Evolutionary conservation across 495 filamentous ascomycete genomes (phyloP), one percentile per base, ranked within the genome.

Genomic region (Copromyces sp.): DNA sequence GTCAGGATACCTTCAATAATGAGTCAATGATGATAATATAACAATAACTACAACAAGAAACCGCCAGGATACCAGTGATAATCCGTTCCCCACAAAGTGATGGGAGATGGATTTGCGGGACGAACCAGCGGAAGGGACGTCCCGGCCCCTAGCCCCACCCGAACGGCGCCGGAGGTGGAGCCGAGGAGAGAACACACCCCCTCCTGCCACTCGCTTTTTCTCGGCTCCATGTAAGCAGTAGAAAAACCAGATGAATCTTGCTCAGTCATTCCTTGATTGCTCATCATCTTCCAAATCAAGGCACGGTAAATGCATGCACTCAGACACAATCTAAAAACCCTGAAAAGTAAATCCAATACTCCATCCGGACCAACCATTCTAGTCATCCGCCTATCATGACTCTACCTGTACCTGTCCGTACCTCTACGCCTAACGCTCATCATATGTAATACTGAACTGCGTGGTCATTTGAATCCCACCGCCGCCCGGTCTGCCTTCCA

Each of bases 381-480:
- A 24, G 29, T 32, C 53, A 12, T 24, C 53, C 24, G 53, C 53
- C 53, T 14, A 65, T 65, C 3, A 65, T 37, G 35, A 2, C 45
- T 53, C 20, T 29, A 53, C 45, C 45, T 8, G 9, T 29, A 59
- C 47, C 9, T 24, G 24, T 24, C 8, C 3, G 9, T 6, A 5
- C n/a, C 20, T 29, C 20, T 59, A 59, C n/a, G 11, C 14, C 20
- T 59, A 59, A 29, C 53, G 29, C 53, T 69, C 53, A 20, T 72
- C 53, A 68, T 72, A 72, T 4, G 70, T 72, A 29, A 72, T 68
- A 42, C 70, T 72, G 32, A 68, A 72, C 35, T 68, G 70, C 47
- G 20, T 72, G n/a, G 65, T 69, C 70, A 72, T 72, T 17, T 47
- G 70, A 9, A 72, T 72, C 29, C 39, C 70, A 6, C 53, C 29